Percentiles rank a stretch among this genome's conserved stretches.
These are phyloP conservation scores for Chaetomium sp. DNA, from an alignment of 2,329 filamentous ascomycete genomes.

Conservation along the genomic window DNA sequence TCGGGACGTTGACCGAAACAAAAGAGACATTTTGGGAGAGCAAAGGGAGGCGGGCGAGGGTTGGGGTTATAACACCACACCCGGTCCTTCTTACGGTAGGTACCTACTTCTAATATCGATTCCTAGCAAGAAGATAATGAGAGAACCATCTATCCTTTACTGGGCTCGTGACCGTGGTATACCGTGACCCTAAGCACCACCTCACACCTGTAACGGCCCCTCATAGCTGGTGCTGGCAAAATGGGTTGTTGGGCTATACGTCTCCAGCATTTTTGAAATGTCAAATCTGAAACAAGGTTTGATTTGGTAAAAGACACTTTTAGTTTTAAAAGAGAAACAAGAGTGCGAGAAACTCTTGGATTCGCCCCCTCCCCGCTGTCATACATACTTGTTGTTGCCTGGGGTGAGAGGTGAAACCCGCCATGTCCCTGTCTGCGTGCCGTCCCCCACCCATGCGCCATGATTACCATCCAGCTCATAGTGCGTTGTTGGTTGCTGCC, in stretches of 20 bases:
- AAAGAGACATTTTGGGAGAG: too few relatives aligned
- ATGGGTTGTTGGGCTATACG: neutral
- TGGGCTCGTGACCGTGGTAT: too few relatives aligned
- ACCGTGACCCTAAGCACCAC: too few relatives aligned
- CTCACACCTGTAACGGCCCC: too few relatives aligned
- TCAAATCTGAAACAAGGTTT: neutral
- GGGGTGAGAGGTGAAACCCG: neutral
- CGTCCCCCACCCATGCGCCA: neutral
- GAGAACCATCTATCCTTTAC: too few relatives aligned
- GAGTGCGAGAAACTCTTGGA: neutral
- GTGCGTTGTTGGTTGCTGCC: neutral
- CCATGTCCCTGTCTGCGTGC: neutral
- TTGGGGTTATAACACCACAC: too few relatives aligned
- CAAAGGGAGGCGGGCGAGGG: too few relatives aligned
- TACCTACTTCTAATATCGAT: too few relatives aligned
- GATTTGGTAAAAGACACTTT: neutral
- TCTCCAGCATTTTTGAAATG: neutral
- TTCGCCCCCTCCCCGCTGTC: neutral
- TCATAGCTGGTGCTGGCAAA: neutral
- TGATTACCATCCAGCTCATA: constrained; percentile 5
- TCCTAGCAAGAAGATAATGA: too few relatives aligned
- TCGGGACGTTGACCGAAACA: too few relatives aligned
- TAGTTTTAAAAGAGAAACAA: neutral
- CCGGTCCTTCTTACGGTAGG: too few relatives aligned
- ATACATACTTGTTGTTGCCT: neutral